phyloP scores from a whole-genome alignment of 208 protist genomes.

The Borovskyia barvae region DNA sequence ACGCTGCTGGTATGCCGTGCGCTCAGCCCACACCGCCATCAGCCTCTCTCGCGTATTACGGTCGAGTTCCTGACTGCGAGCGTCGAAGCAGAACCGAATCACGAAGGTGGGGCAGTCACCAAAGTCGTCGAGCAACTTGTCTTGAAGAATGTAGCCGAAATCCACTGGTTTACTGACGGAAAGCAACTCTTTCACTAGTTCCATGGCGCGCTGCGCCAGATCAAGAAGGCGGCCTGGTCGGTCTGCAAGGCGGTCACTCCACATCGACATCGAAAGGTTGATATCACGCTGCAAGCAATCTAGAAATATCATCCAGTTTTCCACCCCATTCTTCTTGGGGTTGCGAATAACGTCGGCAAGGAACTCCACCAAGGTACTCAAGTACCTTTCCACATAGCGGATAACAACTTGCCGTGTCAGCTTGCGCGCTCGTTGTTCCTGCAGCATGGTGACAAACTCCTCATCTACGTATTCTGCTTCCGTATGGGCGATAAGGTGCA shows the following conservation, averaged over 20 bases:
- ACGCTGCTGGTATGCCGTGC: conserved; percentile 73
- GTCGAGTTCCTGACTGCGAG: conserved; percentile 58
- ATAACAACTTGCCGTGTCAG: conserved; percentile 67
- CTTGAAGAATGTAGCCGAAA: conserved; percentile 72
- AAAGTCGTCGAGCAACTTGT: conserved; percentile 78
- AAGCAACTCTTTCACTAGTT: conserved; percentile 60
- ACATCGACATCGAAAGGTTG: conserved; percentile 55
- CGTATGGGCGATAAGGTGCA: conserved; percentile 79
- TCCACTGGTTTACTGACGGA: conserved; percentile 64
- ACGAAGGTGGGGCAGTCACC: conserved; percentile 87
- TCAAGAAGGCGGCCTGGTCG: conserved; percentile 51
- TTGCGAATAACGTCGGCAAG: conserved; percentile 80
- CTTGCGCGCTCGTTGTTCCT: conserved; percentile 58
- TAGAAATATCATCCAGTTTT: conserved; percentile 67
- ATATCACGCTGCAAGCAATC: conserved; percentile 71
- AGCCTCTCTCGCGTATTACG: conserved; percentile 56
- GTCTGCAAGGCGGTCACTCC: conserved; percentile 35
- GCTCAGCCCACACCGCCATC: conserved; percentile 67
- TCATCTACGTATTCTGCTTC: conserved; percentile 83
- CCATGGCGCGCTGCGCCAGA: conserved; percentile 47
- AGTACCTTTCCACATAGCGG: conserved; percentile 72
- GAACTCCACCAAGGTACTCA: conserved; percentile 74
- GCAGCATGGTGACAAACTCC: conserved; percentile 75
- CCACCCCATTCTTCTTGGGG: conserved; percentile 62
- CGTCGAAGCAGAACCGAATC: conserved; percentile 67